Base-by-base conservation (phyloP, 441 rosid species). In the Pelargonium cotyledonis region DNA sequence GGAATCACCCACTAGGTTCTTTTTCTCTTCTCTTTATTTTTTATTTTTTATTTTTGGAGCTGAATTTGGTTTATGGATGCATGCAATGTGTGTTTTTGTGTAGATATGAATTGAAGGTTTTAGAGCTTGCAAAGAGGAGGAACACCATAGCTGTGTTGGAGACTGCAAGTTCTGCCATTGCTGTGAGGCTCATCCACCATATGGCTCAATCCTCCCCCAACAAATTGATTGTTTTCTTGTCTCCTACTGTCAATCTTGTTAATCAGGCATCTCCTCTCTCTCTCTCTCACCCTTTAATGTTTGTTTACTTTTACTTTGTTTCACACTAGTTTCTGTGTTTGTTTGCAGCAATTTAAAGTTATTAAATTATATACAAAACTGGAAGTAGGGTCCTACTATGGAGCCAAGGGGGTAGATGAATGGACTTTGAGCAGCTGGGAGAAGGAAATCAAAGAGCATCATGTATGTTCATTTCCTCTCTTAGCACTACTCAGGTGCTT, bases 171-270 rank as follows among this genome's bases (percentile, higher is more conserved):
- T 75, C 78, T 63, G 96, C 79, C 84, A 85, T 90, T 2, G 85
- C 86, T 65, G 84, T 83, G 12, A 89, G 85, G 91, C 75, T 95
- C 19, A 89, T 92, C 40, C 82, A 75, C 65, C 80, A 81, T 47
- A 73, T 87, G 70, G 78, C 71, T 10, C 72, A 78, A 65, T 46
- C 81, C 43, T 80, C 74, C 16, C 8, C 12, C 68, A 84, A 80
- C 71, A 90, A 80, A 67, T 76, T 81, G 80, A 81, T 88, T 21
- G 46, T 90, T 76, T 92, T 85, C 86, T 80, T 95, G 82, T 88
- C 92, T 1, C 98, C 98, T 8, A 85, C 96, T 31, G 97, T 88
- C 43, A 83, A 81, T 82, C 88, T 89, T 71, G 95, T 90, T 68
- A 80, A 79, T 65, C 97, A 89, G 98, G 99, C 73, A 21, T 21